A percentile compares a stretch with the other conserved stretches of the same genome.
Conservation (phyloP, 192 early-diverging fungal genomes). For the Coemansia sp. region DNA sequence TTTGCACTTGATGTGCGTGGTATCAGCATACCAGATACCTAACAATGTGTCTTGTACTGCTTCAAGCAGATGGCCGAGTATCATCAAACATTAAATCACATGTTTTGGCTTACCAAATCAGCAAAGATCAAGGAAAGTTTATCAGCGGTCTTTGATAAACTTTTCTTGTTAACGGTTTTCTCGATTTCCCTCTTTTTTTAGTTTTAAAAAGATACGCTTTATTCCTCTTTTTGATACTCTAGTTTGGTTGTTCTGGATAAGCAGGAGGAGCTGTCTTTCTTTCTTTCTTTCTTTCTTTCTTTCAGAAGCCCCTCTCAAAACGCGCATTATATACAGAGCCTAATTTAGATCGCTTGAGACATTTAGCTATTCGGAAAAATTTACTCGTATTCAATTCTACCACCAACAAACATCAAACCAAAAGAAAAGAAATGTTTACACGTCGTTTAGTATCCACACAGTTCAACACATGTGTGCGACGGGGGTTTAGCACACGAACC, state of each 20-base stretch:
- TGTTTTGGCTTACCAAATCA: background rate
- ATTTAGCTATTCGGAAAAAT: no score
- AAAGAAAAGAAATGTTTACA: conserved; percentile 12
- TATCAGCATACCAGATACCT: background rate
- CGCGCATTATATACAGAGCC: no score
- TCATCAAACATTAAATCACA: background rate
- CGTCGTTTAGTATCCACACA: conserved; percentile 7
- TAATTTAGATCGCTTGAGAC: no score
- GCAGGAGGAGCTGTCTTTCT: background rate
- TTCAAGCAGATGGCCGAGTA: background rate
- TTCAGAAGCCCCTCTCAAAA: background rate
- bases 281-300: conserved; percentile 3
- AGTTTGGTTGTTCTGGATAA: no score
- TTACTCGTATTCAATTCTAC: background rate
- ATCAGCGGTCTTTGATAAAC: no score
- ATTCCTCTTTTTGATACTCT: background rate
- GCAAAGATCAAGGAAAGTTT: background rate
- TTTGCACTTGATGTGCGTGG: conserved; percentile 3
- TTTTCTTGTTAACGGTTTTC: no score
- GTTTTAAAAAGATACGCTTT: background rate
- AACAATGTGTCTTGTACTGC: background rate
- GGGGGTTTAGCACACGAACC: conserved; percentile 30
- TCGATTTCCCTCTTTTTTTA: no score
- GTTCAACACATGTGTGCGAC: conserved; percentile 5
- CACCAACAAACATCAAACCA: no score